Base-by-base conservation (phyloP, 1,139 yeast genomes). In the Candida pseudoviswanathii region DNA sequence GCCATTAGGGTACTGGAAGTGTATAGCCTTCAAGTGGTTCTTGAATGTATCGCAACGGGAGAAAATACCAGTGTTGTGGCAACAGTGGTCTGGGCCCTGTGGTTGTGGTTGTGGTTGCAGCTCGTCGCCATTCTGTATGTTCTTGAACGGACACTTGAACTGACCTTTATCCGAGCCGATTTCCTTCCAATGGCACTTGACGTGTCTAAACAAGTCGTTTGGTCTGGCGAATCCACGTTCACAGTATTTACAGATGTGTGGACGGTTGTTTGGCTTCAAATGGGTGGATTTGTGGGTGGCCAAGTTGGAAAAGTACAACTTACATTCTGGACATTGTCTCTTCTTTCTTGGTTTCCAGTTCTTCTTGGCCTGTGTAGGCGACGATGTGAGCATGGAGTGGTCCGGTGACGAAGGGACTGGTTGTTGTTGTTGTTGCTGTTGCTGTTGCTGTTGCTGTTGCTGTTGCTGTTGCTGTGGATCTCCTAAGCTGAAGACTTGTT, bases 11-110 rank as follows among this genome's bases (percentile, higher is more conserved):
- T 91, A 91, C 60, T 83, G 88, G 66, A 91, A 91, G 65, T 91
- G 97, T 55, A 91, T 78, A 3, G 97, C 96, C 65, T 88, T 89
- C 54, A 91, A 74, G 67, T 91, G 97, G 67, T 90, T 91, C 63
- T 91, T 91, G 70, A 83, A 91, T 5, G 97, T 91, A 66, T 91
- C 97, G 64, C 96, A 88, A 44, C 97, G 78, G 21, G 91, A 82
- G 60, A 91, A 91, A 37, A 87, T 84, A 5, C 97, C 97, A 3
- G 89, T 83, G 52, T 81, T 81, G 64, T 91, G 97, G 63, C 96
- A 89, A 57, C 80, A 75, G 57, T 73, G 72, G 55, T 73, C 78
- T 33, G 61, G 59, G 7, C 38, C 45, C 41, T 22, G 36, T 29
- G 26, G 39, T 9, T 27, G 42, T 36, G 9, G 33, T 11, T 34